Percentiles rank a stretch among this genome's conserved stretches.
These are phyloP conservation scores for Astrephomene gubernaculifera DNA, from an alignment of 139 green algal genomes.

Conservation along the genomic window DNA sequence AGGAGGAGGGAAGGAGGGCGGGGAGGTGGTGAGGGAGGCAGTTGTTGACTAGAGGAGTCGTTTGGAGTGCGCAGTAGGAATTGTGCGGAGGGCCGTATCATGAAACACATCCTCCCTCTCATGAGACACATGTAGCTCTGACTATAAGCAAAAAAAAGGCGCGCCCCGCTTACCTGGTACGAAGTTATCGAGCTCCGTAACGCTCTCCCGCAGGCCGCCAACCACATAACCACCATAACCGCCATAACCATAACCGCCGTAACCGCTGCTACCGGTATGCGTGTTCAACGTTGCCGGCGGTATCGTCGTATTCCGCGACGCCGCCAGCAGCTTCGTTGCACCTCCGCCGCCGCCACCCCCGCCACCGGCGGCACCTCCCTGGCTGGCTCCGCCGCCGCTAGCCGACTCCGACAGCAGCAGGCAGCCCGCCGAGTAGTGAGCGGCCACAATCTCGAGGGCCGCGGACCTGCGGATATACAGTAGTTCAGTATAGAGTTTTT, in stretches of 20 bases:
- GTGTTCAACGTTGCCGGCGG: conserved; percentile 67
- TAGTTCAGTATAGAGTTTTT: too few species aligned
- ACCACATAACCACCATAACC: conserved; percentile 35
- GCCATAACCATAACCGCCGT: background rate
- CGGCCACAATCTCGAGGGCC: conserved; percentile 74
- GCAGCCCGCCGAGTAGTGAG: conserved; percentile 67
- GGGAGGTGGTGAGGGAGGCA: background rate
- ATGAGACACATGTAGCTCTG: too few species aligned
- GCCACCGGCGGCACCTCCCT: conserved; percentile 64
- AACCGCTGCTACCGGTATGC: conserved; percentile 17
- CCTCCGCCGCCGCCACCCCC: conserved; percentile 22
- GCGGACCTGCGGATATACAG: background rate
- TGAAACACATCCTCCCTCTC: too few species aligned
- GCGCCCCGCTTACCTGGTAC: conserved; percentile 67
- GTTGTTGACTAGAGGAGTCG: background rate
- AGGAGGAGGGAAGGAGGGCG: background rate
- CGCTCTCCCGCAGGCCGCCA: conserved; percentile 76
- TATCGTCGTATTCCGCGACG: conserved; percentile 67
- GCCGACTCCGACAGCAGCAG: conserved; percentile 81
- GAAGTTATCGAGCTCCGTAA: conserved; percentile 75
- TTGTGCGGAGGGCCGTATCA: too few species aligned
- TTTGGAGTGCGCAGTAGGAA: background rate
- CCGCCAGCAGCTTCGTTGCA: conserved; percentile 68
- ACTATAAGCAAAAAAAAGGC: too few species aligned
- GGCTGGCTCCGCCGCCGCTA: conserved; percentile 32